Base-by-base conservation (phyloP, 1,139 yeast species). In the Lodderomyces theae region DNA sequence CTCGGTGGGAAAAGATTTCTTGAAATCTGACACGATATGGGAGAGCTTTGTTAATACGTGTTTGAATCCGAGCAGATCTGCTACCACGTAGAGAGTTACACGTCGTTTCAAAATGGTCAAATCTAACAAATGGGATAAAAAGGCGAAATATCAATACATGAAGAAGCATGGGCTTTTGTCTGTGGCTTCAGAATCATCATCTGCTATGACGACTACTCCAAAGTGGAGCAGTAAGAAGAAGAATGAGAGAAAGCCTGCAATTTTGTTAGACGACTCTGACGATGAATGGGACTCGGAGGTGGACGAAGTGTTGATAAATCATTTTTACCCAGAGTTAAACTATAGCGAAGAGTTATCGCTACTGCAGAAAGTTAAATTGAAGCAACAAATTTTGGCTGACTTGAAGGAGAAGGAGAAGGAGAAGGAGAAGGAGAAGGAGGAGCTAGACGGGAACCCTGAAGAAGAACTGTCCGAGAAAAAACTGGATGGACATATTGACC, bases 241-340 rank as follows among this genome's bases (percentile, higher is more conserved):
- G 37, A 49, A 49, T 12, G 42, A 42, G 10, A 50, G 45, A 25
- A 23, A 29, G 10, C 39, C 33, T 21, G 46, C 49, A 24, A 51
- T 59, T 11, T 45, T 52, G n/a, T 53, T 62, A 39, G 56, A 60
- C 21, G 72, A 64, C 43, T 58, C 63, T 4, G 72, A 65, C 44
- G 61, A 60, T 40, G 74, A 68, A 37, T 71, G 74, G 74, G 74
- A 69, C 45, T 63, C 72, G 1, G 75, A 70, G 9, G 58, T 64
- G 10, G 77, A 71, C 46, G 74, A 71, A 28, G 72, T 64, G 17
- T 56, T 72, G 28, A 56, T 72, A 34, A 63, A 63, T 45, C 69
- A 68, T 41, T 69, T 68, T 48, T 71, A 68, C 47, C 77, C 77
- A 0, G 60, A 61, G 39, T 50, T 71, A n/a, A 64, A 69, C 1